Evolutionary conservation across 345 rosid genomes (phyloP).

Genomic region (Eucalyptus paniculata): DNA sequence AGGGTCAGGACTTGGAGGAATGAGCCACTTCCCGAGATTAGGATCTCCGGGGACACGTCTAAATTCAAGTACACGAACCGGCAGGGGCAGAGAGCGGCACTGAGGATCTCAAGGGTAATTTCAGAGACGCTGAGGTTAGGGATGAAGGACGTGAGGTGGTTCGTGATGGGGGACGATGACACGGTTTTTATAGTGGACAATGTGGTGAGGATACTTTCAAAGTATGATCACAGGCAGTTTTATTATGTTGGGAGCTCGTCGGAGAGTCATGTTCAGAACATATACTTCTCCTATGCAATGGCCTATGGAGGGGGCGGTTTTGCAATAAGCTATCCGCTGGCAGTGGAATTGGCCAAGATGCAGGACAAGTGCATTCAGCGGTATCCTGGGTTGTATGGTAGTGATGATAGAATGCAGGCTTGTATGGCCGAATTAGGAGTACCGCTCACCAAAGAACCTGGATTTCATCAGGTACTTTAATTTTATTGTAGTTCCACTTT

Average conservation of each 20-base stretch:
- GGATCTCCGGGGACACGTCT: conserved; percentile 52
- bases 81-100: conserved; percentile 59
- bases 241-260: conserved; percentile 77
- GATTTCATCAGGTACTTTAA: conserved; percentile 67
- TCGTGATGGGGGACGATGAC: conserved; percentile 86
- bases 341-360: conserved; percentile 50
- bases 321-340: conserved; percentile 71
- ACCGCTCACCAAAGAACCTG: conserved; percentile 66
- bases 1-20: conserved; percentile 14
- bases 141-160: conserved; percentile 62
- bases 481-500: background rate
- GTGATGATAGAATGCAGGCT: conserved; percentile 81
- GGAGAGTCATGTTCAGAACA: conserved; percentile 72
- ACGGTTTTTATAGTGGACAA: conserved; percentile 60
- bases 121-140: conserved; percentile 62
- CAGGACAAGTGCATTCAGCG: conserved; percentile 75
- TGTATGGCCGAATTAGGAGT: conserved; percentile 84
- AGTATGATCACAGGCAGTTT: conserved; percentile 53
- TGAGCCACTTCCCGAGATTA: conserved; percentile 50
- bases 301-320: conserved; percentile 86
- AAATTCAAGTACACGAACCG: conserved; percentile 53
- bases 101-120: conserved; percentile 66
- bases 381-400: conserved; percentile 67
- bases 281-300: conserved; percentile 66
- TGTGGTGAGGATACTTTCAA: conserved; percentile 43